Evolutionary conservation across 2,329 filamentous ascomycete species (phyloP).

Genomic region (Phymatotrichopsis omnivora): DNA sequence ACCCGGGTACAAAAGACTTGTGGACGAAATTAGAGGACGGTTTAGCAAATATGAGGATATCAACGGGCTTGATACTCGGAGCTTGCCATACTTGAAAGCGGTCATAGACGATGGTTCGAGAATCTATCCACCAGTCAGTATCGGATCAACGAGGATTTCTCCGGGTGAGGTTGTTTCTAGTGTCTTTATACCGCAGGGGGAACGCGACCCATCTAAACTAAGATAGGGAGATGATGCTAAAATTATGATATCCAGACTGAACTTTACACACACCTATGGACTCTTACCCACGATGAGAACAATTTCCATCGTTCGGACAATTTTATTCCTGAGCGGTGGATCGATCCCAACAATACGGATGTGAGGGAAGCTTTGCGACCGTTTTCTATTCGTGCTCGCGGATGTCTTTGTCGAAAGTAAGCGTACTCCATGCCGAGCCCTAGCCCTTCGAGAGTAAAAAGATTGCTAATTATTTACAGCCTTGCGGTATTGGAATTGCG

Average conservation of each 20-base stretch:
- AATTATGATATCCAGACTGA: background rate
- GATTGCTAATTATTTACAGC: conserved; percentile 15
- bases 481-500: conserved; percentile 36
- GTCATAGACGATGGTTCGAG: conserved; percentile 34
- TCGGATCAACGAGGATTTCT: conserved; percentile 10
- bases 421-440: conserved; percentile 11
- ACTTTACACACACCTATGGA: conserved; percentile 2
- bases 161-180: conserved; percentile 9
- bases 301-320: background rate
- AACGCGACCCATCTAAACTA: background rate
- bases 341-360: conserved; percentile 21
- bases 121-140: conserved; percentile 35
- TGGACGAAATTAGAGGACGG: conserved; percentile 33
- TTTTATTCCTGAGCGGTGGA: conserved; percentile 4
- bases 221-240: background rate
- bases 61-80: conserved; percentile 32
- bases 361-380: conserved; percentile 32
- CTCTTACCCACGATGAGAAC: background rate
- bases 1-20: conserved; percentile 30
- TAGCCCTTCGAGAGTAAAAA: too few relatives aligned
- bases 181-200: conserved; percentile 7
- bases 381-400: conserved; percentile 31
- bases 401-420: conserved; percentile 33
- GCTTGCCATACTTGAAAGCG: conserved; percentile 35
- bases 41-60: conserved; percentile 34